Evolutionary conservation across 176 grass and related monocot species (phyloP), one percentile per base, ranked within the genome.

Genomic region (Triticum turgidum): DNA sequence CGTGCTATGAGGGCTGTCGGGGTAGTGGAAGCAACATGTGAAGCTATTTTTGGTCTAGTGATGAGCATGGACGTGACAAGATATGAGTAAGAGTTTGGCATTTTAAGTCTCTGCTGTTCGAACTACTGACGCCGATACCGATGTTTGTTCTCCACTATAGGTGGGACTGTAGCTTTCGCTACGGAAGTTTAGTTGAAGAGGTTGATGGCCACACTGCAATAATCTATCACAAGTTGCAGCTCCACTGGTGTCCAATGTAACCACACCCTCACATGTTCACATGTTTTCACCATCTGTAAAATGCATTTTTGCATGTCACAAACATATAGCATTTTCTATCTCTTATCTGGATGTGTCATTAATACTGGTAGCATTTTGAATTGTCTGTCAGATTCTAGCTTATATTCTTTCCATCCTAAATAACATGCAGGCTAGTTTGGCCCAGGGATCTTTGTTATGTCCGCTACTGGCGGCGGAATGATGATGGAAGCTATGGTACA

Each of bases 111-210:
- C 1, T 80, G 12, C 2, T 76, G 44, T 84, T 39, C 49, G 65
- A 78, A 21, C 11, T 56, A 18, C 32, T 11, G 14, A 80, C 83
- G 20, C 9, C 81, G 27, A 81, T 33, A 9, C 79, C 3, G 76
- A 76, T 10, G 3, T 87, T 80, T 81, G 66, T 88, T 88, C 39
- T 54, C 33, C 18, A 71, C 12, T 79, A 11, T 73, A 99, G 97
- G 91, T 99, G 97, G 97, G 94, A 99, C 85, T 99, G 97, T 87
- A 99, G 92, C 80, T 99, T 99, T 85, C 92, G 83, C 58, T 91
- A 96, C 65, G 97, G 97, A 39, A 94, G 93, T 90, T 89, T 96
- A 86, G 92, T 99, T 76, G 97, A 99, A 82, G 97, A 99, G 88
- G 94, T 96, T 82, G 94, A 99, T 89, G 97, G 97, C 18, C 97